Evolutionary conservation across 177 flowering plant species (phyloP), one percentile per base, ranked within the genome.

Genomic region (Telopea speciosissima): DNA sequence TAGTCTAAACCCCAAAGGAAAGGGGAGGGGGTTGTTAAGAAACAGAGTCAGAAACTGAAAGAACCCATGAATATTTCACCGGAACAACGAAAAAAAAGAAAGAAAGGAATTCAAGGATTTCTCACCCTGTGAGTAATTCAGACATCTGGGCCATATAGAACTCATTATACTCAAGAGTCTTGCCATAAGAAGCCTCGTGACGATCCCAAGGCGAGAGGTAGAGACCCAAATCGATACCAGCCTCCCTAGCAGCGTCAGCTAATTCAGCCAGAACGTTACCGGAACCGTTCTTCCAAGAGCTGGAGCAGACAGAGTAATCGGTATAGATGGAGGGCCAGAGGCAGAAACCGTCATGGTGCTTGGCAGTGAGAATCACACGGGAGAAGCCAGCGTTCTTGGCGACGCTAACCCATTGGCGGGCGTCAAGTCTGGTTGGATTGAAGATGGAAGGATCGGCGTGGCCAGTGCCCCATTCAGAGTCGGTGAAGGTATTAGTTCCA

Each of bases 141-240:
- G 86, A 83, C 98, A 96, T 87, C 79, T 96, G 99, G 1, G 78
- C 98, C 84, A 93, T 28, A 64, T 91, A 96, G 75, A 73, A 90
- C 79, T 93, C 95, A 69, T 96, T 96, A 65, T 96, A 96, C 79
- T 89, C 91, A 74, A 83, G 3, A 1, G 93, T 91, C 83, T 78
- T 80, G 67, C 99, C 98, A 73, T 87, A 96, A 6, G 26, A 67
- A 13, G 63, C 36, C 77, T 96, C 99, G 72, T 96, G 99, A 49
- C 97, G 85, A 81, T 96, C 99, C 99, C 99, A 96, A 1, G 98
- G 99, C 0, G 99, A 96, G 19, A 96, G 86, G 63, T 96, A 96
- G 23, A 96, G 62, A 11, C 98, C 99, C 68, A 93, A 64, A 1
- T 77, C 84, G 56, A 96, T 36, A 0, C 95, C 98, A 3, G 72